Base-by-base conservation (phyloP, 208 protist species). In the Jaenimonas drosophilae region DNA sequence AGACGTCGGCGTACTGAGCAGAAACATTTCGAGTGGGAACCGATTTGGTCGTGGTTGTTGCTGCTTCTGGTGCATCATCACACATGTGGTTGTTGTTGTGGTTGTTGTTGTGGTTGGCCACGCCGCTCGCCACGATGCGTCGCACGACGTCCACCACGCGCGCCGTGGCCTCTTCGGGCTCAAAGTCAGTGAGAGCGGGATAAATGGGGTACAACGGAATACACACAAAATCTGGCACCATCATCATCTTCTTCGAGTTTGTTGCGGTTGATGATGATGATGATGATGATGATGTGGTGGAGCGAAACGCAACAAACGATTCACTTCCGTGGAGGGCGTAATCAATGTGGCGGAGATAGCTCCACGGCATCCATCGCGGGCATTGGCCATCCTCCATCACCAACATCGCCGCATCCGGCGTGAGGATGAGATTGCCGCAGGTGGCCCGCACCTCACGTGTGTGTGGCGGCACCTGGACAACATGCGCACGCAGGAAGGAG, bases 391-490 rank as follows among this genome's bases (percentile, higher is more conserved):
- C 59, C 33, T 61, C 55, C 51, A 64, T 59, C 42, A 74, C 55
- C 24, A 63, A 54, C 30, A 74, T 41, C n/a, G 68, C 54, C 11
- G 54, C 59, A 32, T 74, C 66, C 49, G 67, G 66, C 2, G 66
- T 69, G 49, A 74, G 67, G 45, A 54, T 64, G 2, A 68, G 48
- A 33, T 74, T 69, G 11, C 59, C 60, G 30, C 55, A 49, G 19
- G 68, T 51, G 4, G 55, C 66, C 25, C 60, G 60, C 59, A 74
- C 64, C 64, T 72, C 66, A 2, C 59, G 54, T 44, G 60, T 53
- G 37, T 74, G 56, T 16, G 59, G 59, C 26, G n/a, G n/a, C n/a
- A n/a, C n/a, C n/a, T n/a, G n/a, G n/a, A n/a, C n/a, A n/a, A n/a
- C n/a, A n/a, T 42, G 16, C 37, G 16, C 37, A 42, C 16, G 9